phyloP scores from a whole-genome alignment of 768 basidiomycete genomes.

The Pisolithus orientalis region DNA sequence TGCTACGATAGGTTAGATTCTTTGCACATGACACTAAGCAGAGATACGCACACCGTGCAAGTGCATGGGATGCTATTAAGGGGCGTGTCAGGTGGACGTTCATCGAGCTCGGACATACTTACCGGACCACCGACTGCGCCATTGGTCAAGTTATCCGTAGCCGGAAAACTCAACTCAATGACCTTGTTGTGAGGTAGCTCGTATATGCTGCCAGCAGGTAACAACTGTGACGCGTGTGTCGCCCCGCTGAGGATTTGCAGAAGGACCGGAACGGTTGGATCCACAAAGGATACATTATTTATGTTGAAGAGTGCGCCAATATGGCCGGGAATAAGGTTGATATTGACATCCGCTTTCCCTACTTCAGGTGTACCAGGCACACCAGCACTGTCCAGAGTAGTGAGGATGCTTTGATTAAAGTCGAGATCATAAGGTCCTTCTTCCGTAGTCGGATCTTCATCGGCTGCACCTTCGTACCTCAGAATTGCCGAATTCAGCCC shows the following conservation, averaged over 20 bases:
- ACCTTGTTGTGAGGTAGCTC: constrained; percentile 35
- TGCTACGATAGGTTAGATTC: constrained; percentile 25
- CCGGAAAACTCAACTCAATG: constrained; percentile 38
- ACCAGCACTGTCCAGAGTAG: constrained; percentile 20
- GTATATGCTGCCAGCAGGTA: constrained; percentile 38
- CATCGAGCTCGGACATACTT: neutral
- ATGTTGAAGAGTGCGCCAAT: constrained; percentile 27
- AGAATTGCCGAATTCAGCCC: constrained; percentile 36
- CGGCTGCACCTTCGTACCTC: constrained; percentile 33
- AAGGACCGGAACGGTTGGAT: constrained; percentile 35
- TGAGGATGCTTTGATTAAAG: constrained; percentile 31
- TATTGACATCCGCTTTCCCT: constrained; percentile 33
- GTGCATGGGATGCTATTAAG: constrained; percentile 11
- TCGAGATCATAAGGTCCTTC: constrained; percentile 17
- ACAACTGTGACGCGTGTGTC: constrained; percentile 27
- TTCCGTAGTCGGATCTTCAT: constrained; percentile 26
- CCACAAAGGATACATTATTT: constrained; percentile 26
- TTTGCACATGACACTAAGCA: neutral
- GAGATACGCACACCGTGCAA: constrained; percentile 8
- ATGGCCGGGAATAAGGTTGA: constrained; percentile 26
- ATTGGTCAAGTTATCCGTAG: constrained; percentile 21
- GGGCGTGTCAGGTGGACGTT: neutral
- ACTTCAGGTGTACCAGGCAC: constrained; percentile 30
- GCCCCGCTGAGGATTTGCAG: constrained; percentile 37
- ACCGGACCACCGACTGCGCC: neutral